Evolutionary conservation across 2,329 filamentous ascomycete species (phyloP).

Genomic region (Colletotrichum sp.): DNA sequence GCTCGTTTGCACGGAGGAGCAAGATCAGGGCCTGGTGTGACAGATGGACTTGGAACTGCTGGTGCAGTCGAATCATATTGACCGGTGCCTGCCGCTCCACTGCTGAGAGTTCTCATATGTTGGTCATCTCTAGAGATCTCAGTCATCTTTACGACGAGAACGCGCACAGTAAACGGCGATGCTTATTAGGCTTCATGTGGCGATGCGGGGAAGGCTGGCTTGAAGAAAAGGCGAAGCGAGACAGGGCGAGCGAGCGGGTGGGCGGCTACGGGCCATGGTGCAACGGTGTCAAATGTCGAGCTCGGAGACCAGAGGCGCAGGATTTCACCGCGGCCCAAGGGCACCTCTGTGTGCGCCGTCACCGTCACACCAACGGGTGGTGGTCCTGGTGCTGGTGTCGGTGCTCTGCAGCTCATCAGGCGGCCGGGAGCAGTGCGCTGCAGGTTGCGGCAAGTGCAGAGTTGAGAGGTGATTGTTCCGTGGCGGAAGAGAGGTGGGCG

Average conservation of each 20-base stretch:
- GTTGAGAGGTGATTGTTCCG: neutral
- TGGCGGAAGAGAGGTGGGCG: neutral
- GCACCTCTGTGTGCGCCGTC: neutral
- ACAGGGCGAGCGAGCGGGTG: neutral
- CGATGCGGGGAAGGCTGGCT: neutral
- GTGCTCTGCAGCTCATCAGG: neutral
- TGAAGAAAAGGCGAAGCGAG: neutral
- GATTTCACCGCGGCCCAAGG: neutral
- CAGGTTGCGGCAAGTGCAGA: neutral
- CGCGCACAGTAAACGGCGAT: neutral
- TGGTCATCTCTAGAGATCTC: neutral
- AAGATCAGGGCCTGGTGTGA: neutral
- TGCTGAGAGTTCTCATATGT: neutral
- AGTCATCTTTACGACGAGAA: neutral
- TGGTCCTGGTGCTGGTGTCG: neutral
- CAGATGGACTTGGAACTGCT: neutral
- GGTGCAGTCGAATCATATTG: neutral
- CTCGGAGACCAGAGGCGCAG: neutral
- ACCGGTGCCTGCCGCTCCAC: neutral
- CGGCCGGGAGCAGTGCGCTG: neutral
- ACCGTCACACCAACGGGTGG: neutral
- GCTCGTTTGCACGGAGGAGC: neutral
- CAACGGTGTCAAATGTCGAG: slow-evolving; percentile 1
- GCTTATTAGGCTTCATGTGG: neutral
- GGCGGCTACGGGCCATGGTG: neutral